Base-by-base conservation (phyloP, 371 early-diverging fungal species). In the Blakeslea trispora region DNA sequence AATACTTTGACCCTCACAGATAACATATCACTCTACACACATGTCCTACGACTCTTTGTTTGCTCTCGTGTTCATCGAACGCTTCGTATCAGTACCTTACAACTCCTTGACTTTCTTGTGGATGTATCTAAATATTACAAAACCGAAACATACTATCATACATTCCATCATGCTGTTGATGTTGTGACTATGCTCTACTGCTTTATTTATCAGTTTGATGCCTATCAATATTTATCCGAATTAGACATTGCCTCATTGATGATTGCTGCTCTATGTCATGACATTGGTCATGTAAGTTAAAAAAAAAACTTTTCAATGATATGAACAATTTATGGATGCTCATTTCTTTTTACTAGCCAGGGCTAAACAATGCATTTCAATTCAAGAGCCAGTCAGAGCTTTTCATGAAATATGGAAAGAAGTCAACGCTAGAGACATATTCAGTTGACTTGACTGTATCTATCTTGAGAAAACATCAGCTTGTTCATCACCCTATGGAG, bases 161-260 rank as follows among this genome's bases (percentile, higher is more conserved):
- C 88, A 5, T 93, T 93, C 61, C 82, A 86, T 72, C 96, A 94
- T 59, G 93, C 92, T n/a, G 86, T 86, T 5, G 96, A 95, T 75
- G 92, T 95, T 11, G 85, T 89, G 24, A 85, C 84, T 28, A 85
- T 93, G 61, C 71, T 92, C 23, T 90, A 85, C 64, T 87, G 89
- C 55, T 75, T 89, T 39, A 76, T 92, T n/a, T 72, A 68, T 35
- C 83, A 87, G 37, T 69, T 88, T 64, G 74, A 72, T 35, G 85
- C 86, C 10, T 68, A 73, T 5, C 79, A 79, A 14, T 86, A 86
- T 49, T 59, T 92, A 3, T 71, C 85, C 18, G 61, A 77, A 23
- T 65, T 81, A n/a, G 92, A 93, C 55, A 75, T 85, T 55, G 80
- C 86, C 6, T 77, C 84, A n/a, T 66, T 94, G 44, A 69, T 95